Base-by-base conservation (phyloP, 1,284 basidiomycete species). In the Phaffia rhodozyma region DNA sequence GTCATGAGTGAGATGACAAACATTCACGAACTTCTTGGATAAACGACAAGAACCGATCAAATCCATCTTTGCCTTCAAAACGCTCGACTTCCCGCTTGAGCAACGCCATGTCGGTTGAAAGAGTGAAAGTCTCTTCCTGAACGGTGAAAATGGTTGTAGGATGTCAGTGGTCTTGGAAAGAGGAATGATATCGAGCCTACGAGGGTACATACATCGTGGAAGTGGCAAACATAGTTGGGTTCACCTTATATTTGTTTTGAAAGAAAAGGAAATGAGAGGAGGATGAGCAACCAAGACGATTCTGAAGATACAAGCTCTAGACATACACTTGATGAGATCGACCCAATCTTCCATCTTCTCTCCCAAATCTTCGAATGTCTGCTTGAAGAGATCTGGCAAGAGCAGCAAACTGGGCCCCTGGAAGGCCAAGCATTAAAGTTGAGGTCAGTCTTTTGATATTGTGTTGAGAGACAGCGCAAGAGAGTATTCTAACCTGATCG, bases 361-460 rank as follows among this genome's bases (percentile, higher is more conserved):
- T 0, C 75, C 78, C 32, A 81, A 73, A 58, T 79, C 78, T 34
- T 69, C 63, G 70, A 78, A 80, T 27, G 78, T 75, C 48, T 78
- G 71, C 38, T 76, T 72, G 67, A 81, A 80, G 29, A 80, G 70
- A 48, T 78, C 74, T 1, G 78, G 79, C 61, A 81, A 75, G 59
- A 81, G 76, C 61, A 79, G 75, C 32, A 80, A 74, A 18, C 76
- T 78, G 7, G 79, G 79, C n/a, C 77, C 77, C 70, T 78, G 72
- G 32, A 32, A 34, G 49, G 53, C 29, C 11, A 27, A 55, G 30
- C 16, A 29, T 43, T 43, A 32, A 30, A 18, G 25, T 21, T 32
- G 16, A 18, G 23, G 54, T 9, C 30, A 55, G 34, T 23, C 21
- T 25, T 62, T 5, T 38, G 21, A 48, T 23, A 7, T 20, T 53